Evolutionary conservation across 495 filamentous ascomycete genomes (phyloP).

Genomic region (Chaetomium cochliodes): DNA sequence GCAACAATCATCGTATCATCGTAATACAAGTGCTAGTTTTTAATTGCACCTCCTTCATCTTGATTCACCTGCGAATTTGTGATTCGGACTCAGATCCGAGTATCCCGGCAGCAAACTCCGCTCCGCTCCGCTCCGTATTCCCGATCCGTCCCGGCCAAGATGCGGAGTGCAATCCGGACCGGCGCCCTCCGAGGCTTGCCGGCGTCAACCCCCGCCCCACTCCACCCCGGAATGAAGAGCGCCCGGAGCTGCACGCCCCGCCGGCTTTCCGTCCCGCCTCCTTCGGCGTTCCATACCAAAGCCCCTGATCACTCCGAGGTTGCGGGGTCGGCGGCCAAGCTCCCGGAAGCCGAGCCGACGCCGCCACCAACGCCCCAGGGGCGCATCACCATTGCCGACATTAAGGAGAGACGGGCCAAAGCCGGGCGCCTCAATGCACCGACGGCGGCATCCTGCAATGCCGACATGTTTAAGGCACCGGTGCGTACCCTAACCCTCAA

Average conservation of each 20-base stretch:
- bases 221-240: background rate
- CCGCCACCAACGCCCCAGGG: conserved; percentile 25
- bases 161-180: conserved; percentile 16
- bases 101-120: background rate
- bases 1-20: background rate
- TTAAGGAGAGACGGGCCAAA: conserved; percentile 67
- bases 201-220: background rate
- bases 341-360: conserved; percentile 26
- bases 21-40: background rate
- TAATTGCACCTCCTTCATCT: background rate
- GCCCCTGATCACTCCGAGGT: conserved; percentile 24
- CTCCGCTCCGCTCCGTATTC: background rate
- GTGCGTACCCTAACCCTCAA: conserved; percentile 40
- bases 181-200: conserved; percentile 13
- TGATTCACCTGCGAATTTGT: background rate
- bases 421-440: conserved; percentile 65
- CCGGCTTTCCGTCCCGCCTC: background rate
- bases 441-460: conserved; percentile 73
- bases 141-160: conserved; percentile 7
- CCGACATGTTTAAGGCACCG: conserved; percentile 80
- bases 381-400: conserved; percentile 68
- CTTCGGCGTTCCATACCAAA: conserved; percentile 24
- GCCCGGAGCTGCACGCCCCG: background rate
- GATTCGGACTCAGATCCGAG: background rate
- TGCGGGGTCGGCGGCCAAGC: conserved; percentile 23